Evolutionary conservation across 1,284 basidiomycete genomes (phyloP), one percentile per base, ranked within the genome.

Genomic region (Pisolithus thermaeus): DNA sequence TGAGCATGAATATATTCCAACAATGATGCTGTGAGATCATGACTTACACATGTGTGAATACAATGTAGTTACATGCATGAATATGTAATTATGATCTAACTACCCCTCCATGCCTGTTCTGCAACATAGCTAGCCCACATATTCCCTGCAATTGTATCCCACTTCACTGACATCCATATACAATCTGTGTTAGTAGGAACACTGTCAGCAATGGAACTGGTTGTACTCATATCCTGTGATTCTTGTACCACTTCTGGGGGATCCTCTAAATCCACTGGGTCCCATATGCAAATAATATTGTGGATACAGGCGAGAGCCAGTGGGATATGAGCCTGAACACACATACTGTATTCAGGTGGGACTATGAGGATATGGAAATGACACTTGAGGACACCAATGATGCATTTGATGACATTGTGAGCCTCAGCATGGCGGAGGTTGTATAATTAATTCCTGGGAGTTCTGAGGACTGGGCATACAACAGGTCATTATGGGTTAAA

Each of bases 231-330:
- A 9, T 22, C 20, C 6, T 23, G 23, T 42, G 40, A 18, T 23
- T 22, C 7, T 42, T 8, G 40, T 22, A 42, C 23, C 4, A 23
- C 40, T 42, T 20, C 23, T 22, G 23, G 18, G 18, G 37, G n/a
- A 25, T 47, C 45, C 7, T 36, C 39, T 27, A 54, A 7, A 39
- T 60, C 45, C 27, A 50, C 30, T 7, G 60, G 60, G 52, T 64
- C 60, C 48, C 56, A 54, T 4, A 42, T 55, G 3, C 46, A 51
- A 23, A 64, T 60, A 42, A 66, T 56, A 50, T 66, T 66, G 52
- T 63, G 60, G 1, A 67, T 14, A 16, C 43, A 56, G 39, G 44
- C 51, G 7, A 60, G 40, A 18, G 61, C 61, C n/a, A 49, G 39
- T 20, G 58, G 37, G 49, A 65, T 55, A 9, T 42, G 25, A 6